Conservation (phyloP, 352 stramenopile genomes). For the Thraustotheca clavata region DNA sequence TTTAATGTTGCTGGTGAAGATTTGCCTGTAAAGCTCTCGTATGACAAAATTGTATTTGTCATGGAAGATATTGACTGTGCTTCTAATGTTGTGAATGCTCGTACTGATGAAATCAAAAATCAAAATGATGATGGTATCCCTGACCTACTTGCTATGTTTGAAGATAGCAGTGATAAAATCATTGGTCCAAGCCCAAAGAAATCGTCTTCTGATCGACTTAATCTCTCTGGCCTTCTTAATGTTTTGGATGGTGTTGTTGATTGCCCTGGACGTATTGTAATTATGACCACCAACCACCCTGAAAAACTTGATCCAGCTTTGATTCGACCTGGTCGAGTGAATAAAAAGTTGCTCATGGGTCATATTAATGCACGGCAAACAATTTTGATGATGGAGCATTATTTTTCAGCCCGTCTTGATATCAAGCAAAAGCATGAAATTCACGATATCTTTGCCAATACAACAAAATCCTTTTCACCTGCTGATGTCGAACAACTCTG, state of each 20-base stretch:
- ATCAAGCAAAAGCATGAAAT: slow-evolving; percentile 23
- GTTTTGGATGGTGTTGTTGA: slow-evolving; percentile 89
- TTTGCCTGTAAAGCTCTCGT: slow-evolving; percentile 50
- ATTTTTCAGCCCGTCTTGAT: slow-evolving; percentile 34
- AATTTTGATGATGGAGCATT: slow-evolving; percentile 65
- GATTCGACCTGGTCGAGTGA: slow-evolving; percentile 83
- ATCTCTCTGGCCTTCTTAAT: slow-evolving; percentile 79
- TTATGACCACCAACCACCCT: slow-evolving; percentile 92
- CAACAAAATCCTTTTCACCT: slow-evolving; percentile 27
- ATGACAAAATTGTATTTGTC: slow-evolving; percentile 86
- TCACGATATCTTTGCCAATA: slow-evolving; percentile 11
- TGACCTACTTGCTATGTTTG: slow-evolving; percentile 15
- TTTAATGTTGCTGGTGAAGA: slow-evolving; percentile 54
- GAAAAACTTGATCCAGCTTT: slow-evolving; percentile 90
- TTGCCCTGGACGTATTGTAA: slow-evolving; percentile 80
- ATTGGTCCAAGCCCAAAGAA: slow-evolving; percentile 22
- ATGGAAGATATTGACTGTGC: slow-evolving; percentile 87
- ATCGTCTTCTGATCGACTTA: slow-evolving; percentile 55
- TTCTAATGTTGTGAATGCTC: slow-evolving; percentile 57
- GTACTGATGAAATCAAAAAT: not conserved
- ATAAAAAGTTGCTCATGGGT: slow-evolving; percentile 74
- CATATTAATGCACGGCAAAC: slow-evolving; percentile 45
- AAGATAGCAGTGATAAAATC: slow-evolving; percentile 22
- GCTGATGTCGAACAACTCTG: slow-evolving; percentile 49
- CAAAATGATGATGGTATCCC: not conserved